phyloP scores from a whole-genome alignment of 148 eudicot genomes.

The Vaccinium corymbosum region DNA sequence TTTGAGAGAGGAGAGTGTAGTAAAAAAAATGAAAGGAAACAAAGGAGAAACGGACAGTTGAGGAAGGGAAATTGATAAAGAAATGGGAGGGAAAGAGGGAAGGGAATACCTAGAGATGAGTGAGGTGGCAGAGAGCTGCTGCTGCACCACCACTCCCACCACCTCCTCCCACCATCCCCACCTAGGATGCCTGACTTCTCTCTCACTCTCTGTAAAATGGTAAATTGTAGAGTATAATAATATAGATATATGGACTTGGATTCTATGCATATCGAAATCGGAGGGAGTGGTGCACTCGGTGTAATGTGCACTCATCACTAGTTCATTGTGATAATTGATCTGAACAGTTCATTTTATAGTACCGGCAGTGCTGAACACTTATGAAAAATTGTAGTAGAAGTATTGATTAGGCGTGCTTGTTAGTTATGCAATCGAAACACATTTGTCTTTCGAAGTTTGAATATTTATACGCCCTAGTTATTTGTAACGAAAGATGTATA shows the following conservation, averaged over 20 bases:
- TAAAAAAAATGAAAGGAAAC: neutral
- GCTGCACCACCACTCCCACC: constrained; percentile 8
- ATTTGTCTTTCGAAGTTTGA: no score
- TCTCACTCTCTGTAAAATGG: neutral
- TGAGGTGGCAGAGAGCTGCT: neutral
- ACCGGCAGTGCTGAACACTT: no score
- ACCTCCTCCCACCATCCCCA: neutral
- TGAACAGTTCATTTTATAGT: no score
- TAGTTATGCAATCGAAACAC: no score
- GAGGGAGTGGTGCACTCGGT: neutral
- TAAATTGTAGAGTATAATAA: neutral
- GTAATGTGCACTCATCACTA: neutral
- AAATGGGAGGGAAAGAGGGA: neutral
- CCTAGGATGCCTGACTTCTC: neutral
- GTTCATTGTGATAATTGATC: no score
- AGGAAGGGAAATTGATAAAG: constrained; percentile 1
- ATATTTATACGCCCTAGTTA: no score
- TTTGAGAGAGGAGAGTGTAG: neutral
- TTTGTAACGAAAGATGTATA: no score
- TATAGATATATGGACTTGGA: no score
- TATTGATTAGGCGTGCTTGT: no score
- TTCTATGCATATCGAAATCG: neutral
- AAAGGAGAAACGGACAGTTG: neutral
- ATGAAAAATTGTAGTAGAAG: no score
- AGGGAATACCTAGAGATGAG: constrained; percentile 11